Percentiles rank a stretch among this genome's conserved stretches.
Evolutionary conservation across 768 basidiomycete genomes (phyloP).

Genomic region (Lactarius evosmus): DNA sequence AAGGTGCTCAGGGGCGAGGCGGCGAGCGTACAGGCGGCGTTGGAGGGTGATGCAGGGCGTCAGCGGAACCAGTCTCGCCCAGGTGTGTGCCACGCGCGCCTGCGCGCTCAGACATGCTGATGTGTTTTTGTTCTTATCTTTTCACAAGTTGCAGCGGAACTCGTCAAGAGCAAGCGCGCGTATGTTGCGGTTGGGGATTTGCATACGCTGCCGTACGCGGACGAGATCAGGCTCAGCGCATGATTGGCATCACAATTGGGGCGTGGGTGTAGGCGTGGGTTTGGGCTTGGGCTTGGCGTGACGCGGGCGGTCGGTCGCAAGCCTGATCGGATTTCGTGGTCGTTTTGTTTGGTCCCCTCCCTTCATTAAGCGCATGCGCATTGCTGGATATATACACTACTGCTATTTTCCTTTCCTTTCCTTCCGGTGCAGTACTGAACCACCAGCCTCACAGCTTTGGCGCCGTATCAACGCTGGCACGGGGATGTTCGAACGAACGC

Average conservation of each 20-base stretch:
- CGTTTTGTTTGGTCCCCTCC: neutral
- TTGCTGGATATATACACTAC: neutral
- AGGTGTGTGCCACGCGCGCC: too few species aligned
- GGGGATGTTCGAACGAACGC: too few species aligned
- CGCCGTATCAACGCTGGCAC: too few species aligned
- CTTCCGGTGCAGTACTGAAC: neutral
- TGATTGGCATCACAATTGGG: constrained; percentile 1
- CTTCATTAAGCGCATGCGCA: too few species aligned
- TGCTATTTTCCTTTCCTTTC: too few species aligned
- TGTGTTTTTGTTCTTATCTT: neutral
- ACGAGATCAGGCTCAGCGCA: constrained; percentile 65
- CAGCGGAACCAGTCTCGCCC: constrained; percentile 61
- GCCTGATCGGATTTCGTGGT: too few species aligned
- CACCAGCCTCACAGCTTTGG: too few species aligned
- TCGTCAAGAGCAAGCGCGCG: constrained; percentile 77
- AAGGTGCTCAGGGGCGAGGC: constrained; percentile 63
- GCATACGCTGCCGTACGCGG: constrained; percentile 71
- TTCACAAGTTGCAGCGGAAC: constrained; percentile 55
- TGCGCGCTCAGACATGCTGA: neutral
- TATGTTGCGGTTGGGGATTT: constrained; percentile 84
- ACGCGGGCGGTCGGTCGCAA: too few species aligned
- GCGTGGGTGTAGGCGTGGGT: too few species aligned
- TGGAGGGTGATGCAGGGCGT: too few species aligned
- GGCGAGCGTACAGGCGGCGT: constrained; percentile 58
- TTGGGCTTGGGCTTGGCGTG: too few species aligned